phyloP scores from a whole-genome alignment of 306 rosid species.

The Gynostemma pentaphyllum region DNA sequence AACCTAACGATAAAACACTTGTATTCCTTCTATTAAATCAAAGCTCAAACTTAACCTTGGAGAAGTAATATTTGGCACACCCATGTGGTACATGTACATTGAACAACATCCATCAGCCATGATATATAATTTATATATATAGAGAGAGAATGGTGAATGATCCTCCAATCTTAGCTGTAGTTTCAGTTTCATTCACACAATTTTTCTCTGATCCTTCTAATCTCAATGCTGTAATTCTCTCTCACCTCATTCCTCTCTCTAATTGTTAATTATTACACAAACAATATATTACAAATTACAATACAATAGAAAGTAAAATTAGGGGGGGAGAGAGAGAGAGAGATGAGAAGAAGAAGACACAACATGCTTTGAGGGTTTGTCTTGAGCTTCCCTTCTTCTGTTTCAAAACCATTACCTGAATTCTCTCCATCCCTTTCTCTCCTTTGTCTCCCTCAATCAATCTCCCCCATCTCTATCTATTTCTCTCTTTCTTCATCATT shows the following conservation, averaged over 20 bases:
- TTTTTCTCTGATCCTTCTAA: constrained; percentile 22
- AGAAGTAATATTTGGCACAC: neutral
- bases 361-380: constrained; percentile 51
- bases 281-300: no score
- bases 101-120: neutral
- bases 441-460: constrained; percentile 26
- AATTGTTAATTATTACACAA: constrained; percentile 15
- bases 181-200: constrained; percentile 18
- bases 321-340: constrained; percentile 36
- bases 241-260: constrained; percentile 1
- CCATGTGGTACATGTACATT: constrained; percentile 6
- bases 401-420: constrained; percentile 20
- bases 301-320: constrained; percentile 10
- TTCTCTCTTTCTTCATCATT: constrained; percentile 19
- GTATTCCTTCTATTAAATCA: no score
- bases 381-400: constrained; percentile 31
- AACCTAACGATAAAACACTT: no score
- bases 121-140: neutral
- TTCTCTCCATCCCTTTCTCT: constrained; percentile 22
- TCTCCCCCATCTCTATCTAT: constrained; percentile 1
- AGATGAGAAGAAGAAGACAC: no score
- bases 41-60: no score
- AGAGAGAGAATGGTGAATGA: neutral
- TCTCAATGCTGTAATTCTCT: constrained; percentile 48
- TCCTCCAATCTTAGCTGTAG: constrained; percentile 28